Evolutionary conservation across 108 stramenopile species (phyloP).

Genomic region (Cyclotella choctawhatcheeana): DNA sequence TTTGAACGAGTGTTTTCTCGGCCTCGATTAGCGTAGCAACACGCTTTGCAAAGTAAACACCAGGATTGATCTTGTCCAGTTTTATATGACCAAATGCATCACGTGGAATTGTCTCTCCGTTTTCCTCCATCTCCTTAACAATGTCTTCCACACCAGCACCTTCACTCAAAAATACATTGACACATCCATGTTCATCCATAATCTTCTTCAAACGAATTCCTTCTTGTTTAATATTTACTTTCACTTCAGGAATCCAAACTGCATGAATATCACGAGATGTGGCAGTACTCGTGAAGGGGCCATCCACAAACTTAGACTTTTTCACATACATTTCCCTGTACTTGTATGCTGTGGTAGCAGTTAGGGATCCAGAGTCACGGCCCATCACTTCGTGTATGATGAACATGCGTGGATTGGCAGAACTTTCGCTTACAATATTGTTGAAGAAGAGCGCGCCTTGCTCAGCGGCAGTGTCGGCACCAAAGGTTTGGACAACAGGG

Average conservation of each 20-base stretch:
- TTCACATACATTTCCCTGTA: slow-evolving; percentile 68
- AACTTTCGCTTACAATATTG: slow-evolving; percentile 82
- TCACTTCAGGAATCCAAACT: slow-evolving; percentile 89
- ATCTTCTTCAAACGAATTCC: slow-evolving; percentile 80
- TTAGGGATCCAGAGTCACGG: slow-evolving; percentile 88
- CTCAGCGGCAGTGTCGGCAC: slow-evolving; percentile 88
- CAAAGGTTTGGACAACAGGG: slow-evolving; percentile 90
- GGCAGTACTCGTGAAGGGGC: slow-evolving; percentile 49
- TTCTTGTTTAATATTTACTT: slow-evolving; percentile 75
- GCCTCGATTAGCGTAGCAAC: slow-evolving; percentile 76
- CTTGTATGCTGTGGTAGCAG: slow-evolving; percentile 78
- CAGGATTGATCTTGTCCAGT: slow-evolving; percentile 89
- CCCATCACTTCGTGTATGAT: slow-evolving; percentile 95
- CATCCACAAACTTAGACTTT: slow-evolving; percentile 49
- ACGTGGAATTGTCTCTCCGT: slow-evolving; percentile 65
- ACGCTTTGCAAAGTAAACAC: slow-evolving; percentile 83
- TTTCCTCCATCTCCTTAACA: slow-evolving; percentile 78
- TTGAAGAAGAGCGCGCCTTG: slow-evolving; percentile 88
- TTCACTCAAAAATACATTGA: slow-evolving; percentile 93
- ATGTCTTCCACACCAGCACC: slow-evolving; percentile 89
- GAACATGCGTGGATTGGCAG: slow-evolving; percentile 92
- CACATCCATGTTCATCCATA: slow-evolving; percentile 87
- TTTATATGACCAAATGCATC: slow-evolving; percentile 94
- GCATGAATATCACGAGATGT: slow-evolving; percentile 85
- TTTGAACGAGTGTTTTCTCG: slow-evolving; percentile 93